phyloP scores from a whole-genome alignment of 2,329 filamentous ascomycete genomes.

The Sporothrix luriei region DNA sequence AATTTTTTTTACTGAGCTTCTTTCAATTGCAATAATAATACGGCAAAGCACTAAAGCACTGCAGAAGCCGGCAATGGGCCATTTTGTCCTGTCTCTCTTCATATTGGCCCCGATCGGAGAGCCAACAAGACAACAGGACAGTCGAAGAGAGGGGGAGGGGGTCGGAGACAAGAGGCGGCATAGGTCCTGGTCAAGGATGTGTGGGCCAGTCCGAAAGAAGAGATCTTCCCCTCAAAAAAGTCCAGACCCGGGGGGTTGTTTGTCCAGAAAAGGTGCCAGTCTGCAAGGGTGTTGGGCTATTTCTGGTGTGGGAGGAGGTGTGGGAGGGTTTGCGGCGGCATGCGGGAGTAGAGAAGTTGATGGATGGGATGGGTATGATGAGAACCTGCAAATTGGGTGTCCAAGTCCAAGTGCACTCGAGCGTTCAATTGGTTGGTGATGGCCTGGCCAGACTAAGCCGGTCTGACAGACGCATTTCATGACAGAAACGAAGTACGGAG shows the following conservation, averaged over 20 bases:
- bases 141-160: background rate
- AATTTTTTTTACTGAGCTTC: background rate
- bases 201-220: slow-evolving; percentile 18
- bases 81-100: background rate
- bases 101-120: background rate
- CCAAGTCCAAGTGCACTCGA: background rate
- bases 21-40: background rate
- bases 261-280: background rate
- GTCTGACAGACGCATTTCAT: slow-evolving; percentile 7
- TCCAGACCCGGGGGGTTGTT: slow-evolving; percentile 9
- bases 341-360: slow-evolving; percentile 8
- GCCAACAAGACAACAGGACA: background rate
- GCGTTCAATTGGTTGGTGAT: background rate
- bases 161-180: slow-evolving; percentile 9
- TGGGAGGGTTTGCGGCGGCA: background rate
- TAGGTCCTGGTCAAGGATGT: background rate
- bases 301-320: slow-evolving; percentile 14
- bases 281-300: background rate
- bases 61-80: background rate
- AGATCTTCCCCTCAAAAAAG: slow-evolving; percentile 21
- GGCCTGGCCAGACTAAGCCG: background rate
- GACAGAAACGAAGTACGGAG: no score
- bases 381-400: slow-evolving; percentile 1
- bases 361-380: slow-evolving; percentile 1
- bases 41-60: background rate